Evolutionary conservation across 768 basidiomycete genomes (phyloP).

Genomic region (Sistotremastrum suecicum): DNA sequence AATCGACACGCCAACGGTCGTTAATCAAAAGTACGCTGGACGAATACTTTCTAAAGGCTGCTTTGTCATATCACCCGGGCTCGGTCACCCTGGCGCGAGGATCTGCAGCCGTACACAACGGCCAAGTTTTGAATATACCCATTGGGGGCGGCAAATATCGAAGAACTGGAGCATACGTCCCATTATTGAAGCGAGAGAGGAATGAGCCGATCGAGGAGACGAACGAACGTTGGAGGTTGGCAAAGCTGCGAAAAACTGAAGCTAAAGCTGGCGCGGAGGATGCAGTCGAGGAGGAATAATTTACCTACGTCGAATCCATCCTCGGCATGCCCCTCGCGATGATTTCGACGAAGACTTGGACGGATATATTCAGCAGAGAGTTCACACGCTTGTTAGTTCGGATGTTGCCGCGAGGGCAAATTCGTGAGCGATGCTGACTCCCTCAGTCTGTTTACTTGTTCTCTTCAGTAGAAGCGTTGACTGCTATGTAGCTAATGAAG

Average conservation of each 20-base stretch:
- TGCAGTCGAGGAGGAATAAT: too few relatives aligned
- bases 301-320: too few relatives aligned
- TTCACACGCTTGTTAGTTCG: too few relatives aligned
- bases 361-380: too few relatives aligned
- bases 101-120: constrained; percentile 5
- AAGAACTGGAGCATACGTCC: constrained; percentile 48
- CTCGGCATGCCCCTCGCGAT: too few relatives aligned
- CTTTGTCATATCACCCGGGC: constrained; percentile 32
- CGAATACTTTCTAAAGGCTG: constrained; percentile 48
- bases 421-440: too few relatives aligned
- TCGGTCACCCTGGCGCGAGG: constrained; percentile 10
- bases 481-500: too few relatives aligned
- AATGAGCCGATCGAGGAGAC: constrained; percentile 56
- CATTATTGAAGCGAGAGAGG: constrained; percentile 51
- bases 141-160: constrained; percentile 60
- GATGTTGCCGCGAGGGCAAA: too few relatives aligned
- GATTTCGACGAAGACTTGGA: too few relatives aligned
- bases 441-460: too few relatives aligned
- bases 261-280: too few relatives aligned
- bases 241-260: constrained; percentile 20
- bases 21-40: constrained; percentile 51
- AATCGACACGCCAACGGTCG: constrained; percentile 43
- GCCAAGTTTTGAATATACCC: constrained; percentile 32
- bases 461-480: too few relatives aligned
- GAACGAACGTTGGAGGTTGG: constrained; percentile 68